Percentiles rank a stretch among this genome's conserved stretches.
phyloP scores from a whole-genome alignment of 2,329 filamentous ascomycete genomes.

The Sphaerulina populicola region DNA sequence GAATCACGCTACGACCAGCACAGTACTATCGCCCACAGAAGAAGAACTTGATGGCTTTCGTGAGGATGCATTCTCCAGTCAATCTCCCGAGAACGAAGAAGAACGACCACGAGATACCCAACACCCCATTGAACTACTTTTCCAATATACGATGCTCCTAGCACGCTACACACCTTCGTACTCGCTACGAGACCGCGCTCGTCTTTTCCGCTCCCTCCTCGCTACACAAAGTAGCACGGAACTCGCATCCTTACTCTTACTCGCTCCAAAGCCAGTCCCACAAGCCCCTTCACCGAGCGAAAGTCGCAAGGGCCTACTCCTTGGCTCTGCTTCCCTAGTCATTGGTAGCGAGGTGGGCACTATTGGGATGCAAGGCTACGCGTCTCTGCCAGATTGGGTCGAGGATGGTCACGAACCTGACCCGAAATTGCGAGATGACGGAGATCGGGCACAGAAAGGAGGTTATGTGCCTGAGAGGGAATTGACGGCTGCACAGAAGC shows the following conservation, averaged over 20 bases:
- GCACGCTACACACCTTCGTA: conserved; percentile 91
- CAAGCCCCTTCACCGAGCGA: conserved; percentile 86
- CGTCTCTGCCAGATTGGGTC: conserved; percentile 77
- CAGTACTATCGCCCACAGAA: conserved; percentile 21
- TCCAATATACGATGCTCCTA: conserved; percentile 75
- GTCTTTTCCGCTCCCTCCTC: conserved; percentile 79
- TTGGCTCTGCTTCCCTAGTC: conserved; percentile 80
- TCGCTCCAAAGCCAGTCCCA: conserved; percentile 89
- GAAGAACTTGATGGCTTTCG: conserved; percentile 24
- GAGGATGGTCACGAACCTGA: conserved; percentile 71
- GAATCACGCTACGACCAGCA: conserved; percentile 7
- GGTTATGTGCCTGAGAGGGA: conserved; percentile 32
- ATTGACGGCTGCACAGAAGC: conserved; percentile 45
- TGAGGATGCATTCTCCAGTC: conserved; percentile 20
- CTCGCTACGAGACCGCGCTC: conserved; percentile 82
- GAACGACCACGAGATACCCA: conserved; percentile 28
- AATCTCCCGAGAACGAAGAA: conserved; percentile 28
- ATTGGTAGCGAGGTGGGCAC: conserved; percentile 58
- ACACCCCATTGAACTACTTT: conserved; percentile 68
- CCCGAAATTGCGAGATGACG: conserved; percentile 57
- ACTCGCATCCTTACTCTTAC: conserved; percentile 77
- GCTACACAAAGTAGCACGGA: conserved; percentile 66
- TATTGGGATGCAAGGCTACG: conserved; percentile 54
- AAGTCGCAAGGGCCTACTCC: conserved; percentile 57
- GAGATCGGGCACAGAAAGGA: conserved; percentile 24